Evolutionary conservation across 139 green algal species (phyloP).

Genomic region (Raphidocelis subcapitata): DNA sequence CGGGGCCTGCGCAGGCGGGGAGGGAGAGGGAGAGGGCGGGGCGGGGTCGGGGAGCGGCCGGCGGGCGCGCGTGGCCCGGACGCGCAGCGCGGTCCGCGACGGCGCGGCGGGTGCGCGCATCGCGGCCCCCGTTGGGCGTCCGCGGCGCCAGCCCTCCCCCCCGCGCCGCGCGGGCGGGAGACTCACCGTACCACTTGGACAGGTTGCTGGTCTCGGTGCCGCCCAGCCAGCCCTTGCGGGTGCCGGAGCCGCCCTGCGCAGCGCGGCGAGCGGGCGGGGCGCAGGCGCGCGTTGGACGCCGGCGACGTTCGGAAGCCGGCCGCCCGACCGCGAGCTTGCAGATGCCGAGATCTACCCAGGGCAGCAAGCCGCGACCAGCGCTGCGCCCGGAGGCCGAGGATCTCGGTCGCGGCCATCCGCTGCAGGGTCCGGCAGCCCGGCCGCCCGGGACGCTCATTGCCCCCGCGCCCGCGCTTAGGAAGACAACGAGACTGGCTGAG

Average conservation of each 20-base stretch:
- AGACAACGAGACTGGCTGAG: too few relatives aligned
- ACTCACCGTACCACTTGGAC: constrained; percentile 88
- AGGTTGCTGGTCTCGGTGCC: constrained; percentile 48
- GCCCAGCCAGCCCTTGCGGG: constrained; percentile 67
- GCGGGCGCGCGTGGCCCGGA: neutral
- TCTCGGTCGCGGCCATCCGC: too few relatives aligned
- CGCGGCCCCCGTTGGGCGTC: neutral
- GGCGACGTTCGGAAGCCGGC: too few relatives aligned
- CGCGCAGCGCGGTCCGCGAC: neutral
- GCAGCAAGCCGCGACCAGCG: too few relatives aligned
- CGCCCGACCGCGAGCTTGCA: too few relatives aligned
- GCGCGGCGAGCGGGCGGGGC: neutral
- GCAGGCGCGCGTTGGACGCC: neutral
- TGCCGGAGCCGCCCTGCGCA: constrained; percentile 14
- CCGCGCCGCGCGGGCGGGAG: neutral
- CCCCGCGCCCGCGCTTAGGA: too few relatives aligned
- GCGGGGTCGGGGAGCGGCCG: neutral
- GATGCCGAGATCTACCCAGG: too few relatives aligned
- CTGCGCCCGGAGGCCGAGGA: too few relatives aligned
- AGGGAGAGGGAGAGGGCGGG: neutral
- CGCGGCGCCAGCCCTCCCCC: neutral
- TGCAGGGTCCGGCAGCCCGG: too few relatives aligned
- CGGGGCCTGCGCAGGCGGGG: constrained; percentile 79
- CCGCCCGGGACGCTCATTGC: too few relatives aligned
- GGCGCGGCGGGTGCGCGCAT: neutral